Conservation (phyloP, 768 basidiomycete species). For the Leccinum variicolor region DNA sequence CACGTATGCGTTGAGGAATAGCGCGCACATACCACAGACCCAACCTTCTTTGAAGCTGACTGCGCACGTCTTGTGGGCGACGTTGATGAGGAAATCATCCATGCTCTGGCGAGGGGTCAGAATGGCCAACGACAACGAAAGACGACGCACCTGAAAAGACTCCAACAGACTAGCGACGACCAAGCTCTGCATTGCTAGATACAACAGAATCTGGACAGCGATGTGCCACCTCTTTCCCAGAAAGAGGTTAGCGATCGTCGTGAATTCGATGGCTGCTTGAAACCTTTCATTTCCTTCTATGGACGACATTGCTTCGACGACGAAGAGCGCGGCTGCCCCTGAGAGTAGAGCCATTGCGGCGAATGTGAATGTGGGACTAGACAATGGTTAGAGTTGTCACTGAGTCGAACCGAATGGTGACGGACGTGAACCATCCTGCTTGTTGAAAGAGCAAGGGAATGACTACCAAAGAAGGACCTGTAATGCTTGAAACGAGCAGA, state of each 20-base stretch:
- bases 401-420: not conserved
- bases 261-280: conserved; percentile 25
- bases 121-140: not conserved
- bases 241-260: conserved; percentile 25
- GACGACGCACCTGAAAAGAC: conserved; percentile 21
- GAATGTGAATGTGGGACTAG: conserved; percentile 19
- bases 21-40: conserved; percentile 19
- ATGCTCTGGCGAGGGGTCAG: conserved; percentile 13
- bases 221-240: conserved; percentile 24
- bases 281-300: conserved; percentile 25
- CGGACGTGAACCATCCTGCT: conserved; percentile 27
- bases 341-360: conserved; percentile 16
- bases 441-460: conserved; percentile 24
- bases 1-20: not conserved
- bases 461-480: conserved; percentile 21
- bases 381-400: not conserved
- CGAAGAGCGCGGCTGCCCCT: conserved; percentile 16
- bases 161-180: conserved; percentile 23
- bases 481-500: conserved; percentile 25
- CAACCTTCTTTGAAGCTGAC: conserved; percentile 21
- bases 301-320: conserved; percentile 11
- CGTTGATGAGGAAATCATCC: conserved; percentile 21
- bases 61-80: conserved; percentile 26
- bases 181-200: conserved; percentile 20
- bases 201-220: conserved; percentile 17